These are phyloP conservation scores for Globisporangium perplexum DNA, from an alignment of 352 stramenopile genomes.

Conservation along the genomic window DNA sequence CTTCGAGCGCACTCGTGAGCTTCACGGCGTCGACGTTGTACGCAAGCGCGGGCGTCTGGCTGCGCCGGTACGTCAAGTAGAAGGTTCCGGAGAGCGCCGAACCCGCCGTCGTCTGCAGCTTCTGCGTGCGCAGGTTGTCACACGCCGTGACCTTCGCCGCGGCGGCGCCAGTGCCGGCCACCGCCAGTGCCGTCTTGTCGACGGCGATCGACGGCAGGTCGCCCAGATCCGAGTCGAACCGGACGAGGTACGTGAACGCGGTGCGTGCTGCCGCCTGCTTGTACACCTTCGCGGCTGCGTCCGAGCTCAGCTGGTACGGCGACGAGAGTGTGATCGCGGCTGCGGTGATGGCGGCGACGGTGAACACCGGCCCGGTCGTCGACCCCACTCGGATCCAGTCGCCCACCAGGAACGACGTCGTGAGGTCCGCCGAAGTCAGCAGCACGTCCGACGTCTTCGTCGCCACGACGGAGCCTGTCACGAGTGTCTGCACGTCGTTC, in stretches of 20 bases:
- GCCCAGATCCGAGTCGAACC: conserved; percentile 71
- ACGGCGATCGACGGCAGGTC: conserved; percentile 49
- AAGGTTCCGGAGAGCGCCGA: conserved; percentile 80
- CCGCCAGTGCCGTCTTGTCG: conserved; percentile 47
- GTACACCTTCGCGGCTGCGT: conserved; percentile 62
- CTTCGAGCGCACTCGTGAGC: conserved; percentile 57
- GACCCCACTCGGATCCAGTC: conserved; percentile 93
- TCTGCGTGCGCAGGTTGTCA: conserved; percentile 78
- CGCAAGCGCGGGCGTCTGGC: conserved; percentile 63
- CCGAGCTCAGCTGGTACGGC: conserved; percentile 68
- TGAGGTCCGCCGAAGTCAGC: conserved; percentile 52
- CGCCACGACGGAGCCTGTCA: conserved; percentile 52
- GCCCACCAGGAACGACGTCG: conserved; percentile 52
- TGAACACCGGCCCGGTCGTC: conserved; percentile 80
- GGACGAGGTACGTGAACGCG: conserved; percentile 66
- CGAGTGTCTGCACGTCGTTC: conserved; percentile 73
- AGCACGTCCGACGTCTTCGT: conserved; percentile 82
- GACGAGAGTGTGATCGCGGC: conserved; percentile 83
- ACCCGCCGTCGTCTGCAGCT: conserved; percentile 40
- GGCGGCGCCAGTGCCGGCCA: conserved; percentile 16
- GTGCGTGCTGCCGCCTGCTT: conserved; percentile 52
- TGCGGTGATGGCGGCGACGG: conserved; percentile 54
- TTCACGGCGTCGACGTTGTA: conserved; percentile 48
- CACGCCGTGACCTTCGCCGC: conserved; percentile 74
- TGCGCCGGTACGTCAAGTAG: conserved; percentile 69